A percentile compares a stretch with the other conserved stretches of the same genome.
Conservation (phyloP, 345 rosid genomes). For the Chamaenerion angustifolium region DNA sequence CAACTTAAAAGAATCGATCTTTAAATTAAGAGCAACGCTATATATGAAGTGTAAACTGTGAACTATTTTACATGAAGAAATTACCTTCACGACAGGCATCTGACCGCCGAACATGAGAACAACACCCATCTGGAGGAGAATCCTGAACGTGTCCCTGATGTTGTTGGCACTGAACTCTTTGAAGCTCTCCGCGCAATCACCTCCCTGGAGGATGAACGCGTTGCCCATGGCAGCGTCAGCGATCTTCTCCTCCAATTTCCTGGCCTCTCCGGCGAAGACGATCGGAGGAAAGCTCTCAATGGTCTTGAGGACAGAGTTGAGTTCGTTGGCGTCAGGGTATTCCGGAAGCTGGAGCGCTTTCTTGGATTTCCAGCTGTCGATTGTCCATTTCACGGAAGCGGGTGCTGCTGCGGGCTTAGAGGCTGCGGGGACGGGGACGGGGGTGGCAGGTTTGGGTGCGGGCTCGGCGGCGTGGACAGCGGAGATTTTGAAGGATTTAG, state of each 20-base stretch:
- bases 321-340: slow-evolving; percentile 4
- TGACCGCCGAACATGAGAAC: slow-evolving; percentile 10
- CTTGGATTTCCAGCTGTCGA: slow-evolving; percentile 8
- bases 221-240: slow-evolving; percentile 10
- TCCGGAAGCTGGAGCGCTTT: slow-evolving; percentile 7
- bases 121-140: slow-evolving; percentile 7
- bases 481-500: not conserved
- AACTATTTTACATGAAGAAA: not conserved
- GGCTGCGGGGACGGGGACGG: no score
- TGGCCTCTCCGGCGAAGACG: slow-evolving; percentile 9
- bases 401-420: slow-evolving; percentile 1
- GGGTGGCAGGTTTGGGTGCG: slow-evolving; percentile 2
- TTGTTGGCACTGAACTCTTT: slow-evolving; percentile 9
- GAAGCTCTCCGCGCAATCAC: slow-evolving; percentile 11
- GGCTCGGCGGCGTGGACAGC: slow-evolving; percentile 9
- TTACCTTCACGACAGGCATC: slow-evolving; percentile 8
- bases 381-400: slow-evolving; percentile 5
- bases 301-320: slow-evolving; percentile 8
- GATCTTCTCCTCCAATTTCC: slow-evolving; percentile 5
- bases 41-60: no score
- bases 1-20: no score
- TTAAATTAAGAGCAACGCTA: no score
- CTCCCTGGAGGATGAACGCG: slow-evolving; percentile 8
- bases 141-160: slow-evolving; percentile 8
- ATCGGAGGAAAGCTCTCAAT: slow-evolving; percentile 7